These are phyloP conservation scores for Thalassiosira ordinaria DNA, from an alignment of 352 stramenopile species.

Conservation along the genomic window DNA sequence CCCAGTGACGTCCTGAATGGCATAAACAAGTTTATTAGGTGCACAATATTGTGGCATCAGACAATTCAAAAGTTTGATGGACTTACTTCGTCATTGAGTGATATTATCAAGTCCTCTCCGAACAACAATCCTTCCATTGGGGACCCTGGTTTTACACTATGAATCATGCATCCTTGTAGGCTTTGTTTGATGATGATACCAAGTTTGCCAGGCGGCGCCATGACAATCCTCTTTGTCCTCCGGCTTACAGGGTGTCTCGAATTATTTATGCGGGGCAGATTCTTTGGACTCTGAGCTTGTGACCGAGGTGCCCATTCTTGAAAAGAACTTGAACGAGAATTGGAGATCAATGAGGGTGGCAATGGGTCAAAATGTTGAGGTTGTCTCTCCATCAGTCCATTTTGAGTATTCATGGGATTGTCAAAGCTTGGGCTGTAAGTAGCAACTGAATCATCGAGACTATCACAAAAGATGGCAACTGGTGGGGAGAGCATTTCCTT, in stretches of 20 bases:
- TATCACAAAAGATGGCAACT: too few relatives aligned
- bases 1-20: constrained; percentile 5
- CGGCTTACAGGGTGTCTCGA: not conserved
- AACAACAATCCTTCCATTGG: constrained; percentile 59
- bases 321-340: not conserved
- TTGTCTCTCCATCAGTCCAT: not conserved
- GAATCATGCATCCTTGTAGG: constrained; percentile 61
- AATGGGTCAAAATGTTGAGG: not conserved
- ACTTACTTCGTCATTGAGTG: constrained; percentile 67
- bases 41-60: not conserved
- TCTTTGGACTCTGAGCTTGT: not conserved
- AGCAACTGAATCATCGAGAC: too few relatives aligned
- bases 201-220: constrained; percentile 72
- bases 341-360: constrained; percentile 5
- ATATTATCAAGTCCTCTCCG: constrained; percentile 70
- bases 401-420: not conserved
- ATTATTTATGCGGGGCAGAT: not conserved
- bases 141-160: constrained; percentile 61
- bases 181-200: constrained; percentile 75
- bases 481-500: too few relatives aligned
- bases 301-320: not conserved
- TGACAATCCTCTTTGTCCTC: constrained; percentile 22
- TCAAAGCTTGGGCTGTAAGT: not conserved
- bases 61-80: not conserved
- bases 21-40: constrained; percentile 4